Percentiles rank a stretch among this genome's conserved stretches.
Conservation (phyloP, 805 yeast genomes). For the Priceomyces haplophilus region DNA sequence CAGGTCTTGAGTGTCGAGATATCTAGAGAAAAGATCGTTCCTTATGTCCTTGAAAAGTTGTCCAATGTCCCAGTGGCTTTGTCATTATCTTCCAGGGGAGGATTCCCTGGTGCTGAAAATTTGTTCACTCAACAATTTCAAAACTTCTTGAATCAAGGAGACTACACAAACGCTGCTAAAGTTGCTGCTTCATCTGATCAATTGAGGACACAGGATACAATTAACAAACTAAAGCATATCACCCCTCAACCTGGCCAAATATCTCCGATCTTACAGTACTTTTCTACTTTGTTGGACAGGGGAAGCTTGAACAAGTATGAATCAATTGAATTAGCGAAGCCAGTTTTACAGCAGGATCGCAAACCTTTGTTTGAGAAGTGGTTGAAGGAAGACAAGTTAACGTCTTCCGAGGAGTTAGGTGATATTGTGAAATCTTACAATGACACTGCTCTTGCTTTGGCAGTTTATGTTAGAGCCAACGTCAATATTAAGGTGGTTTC, state of each 20-base stretch:
- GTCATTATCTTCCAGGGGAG: slow-evolving; percentile 89
- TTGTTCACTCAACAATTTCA: slow-evolving; percentile 90
- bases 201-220: slow-evolving; percentile 90
- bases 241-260: slow-evolving; percentile 93
- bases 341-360: slow-evolving; percentile 93
- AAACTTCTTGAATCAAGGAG: slow-evolving; percentile 75
- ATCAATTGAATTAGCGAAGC: slow-evolving; percentile 90
- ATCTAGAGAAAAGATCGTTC: slow-evolving; percentile 78
- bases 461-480: slow-evolving; percentile 82
- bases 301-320: slow-evolving; percentile 91
- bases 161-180: slow-evolving; percentile 89
- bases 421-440: slow-evolving; percentile 83
- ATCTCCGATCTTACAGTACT: slow-evolving; percentile 90
- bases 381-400: slow-evolving; percentile 91
- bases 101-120: slow-evolving; percentile 95
- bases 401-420: slow-evolving; percentile 95
- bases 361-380: slow-evolving; percentile 92
- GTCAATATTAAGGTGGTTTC: slow-evolving; percentile 87
- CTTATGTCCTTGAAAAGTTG: slow-evolving; percentile 82
- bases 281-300: slow-evolving; percentile 85
- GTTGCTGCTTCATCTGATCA: slow-evolving; percentile 94
- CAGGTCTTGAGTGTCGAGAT: slow-evolving; percentile 92
- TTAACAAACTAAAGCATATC: slow-evolving; percentile 83
- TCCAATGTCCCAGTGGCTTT: slow-evolving; percentile 86
- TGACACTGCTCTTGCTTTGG: slow-evolving; percentile 82